Conservation (phyloP, 805 yeast genomes). For the Candida nitratophila region DNA sequence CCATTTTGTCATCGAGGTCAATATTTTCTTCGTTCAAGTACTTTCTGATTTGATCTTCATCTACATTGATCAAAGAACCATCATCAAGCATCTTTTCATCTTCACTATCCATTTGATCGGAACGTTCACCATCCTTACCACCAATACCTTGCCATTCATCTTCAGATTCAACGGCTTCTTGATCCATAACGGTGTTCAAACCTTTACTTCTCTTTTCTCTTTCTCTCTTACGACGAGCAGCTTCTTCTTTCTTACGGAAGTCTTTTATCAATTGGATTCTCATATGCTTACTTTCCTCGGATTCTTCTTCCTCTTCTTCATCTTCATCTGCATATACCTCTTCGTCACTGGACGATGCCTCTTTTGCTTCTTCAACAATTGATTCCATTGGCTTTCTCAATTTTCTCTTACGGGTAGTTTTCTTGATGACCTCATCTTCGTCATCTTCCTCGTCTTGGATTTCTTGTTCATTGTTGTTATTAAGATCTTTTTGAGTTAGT, state of each 20-base stretch:
- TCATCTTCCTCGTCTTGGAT: conserved; percentile 13
- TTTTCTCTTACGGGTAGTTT: background rate
- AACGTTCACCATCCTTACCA: conserved; percentile 57
- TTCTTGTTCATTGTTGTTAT: conserved; percentile 9
- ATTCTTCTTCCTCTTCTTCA: conserved; percentile 18
- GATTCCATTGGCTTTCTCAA: background rate
- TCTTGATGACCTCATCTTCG: conserved; percentile 10
- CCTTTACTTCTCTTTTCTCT: conserved; percentile 54
- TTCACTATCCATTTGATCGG: conserved; percentile 62
- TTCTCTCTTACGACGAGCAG: conserved; percentile 25
- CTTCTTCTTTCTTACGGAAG: conserved; percentile 17
- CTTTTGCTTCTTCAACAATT: conserved; percentile 8
- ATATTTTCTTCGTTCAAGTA: conserved; percentile 54
- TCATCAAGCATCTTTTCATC: conserved; percentile 77
- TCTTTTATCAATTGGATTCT: conserved; percentile 14
- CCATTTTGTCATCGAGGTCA: conserved; percentile 53
- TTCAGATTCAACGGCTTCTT: conserved; percentile 84
- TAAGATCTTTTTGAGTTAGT: conserved; percentile 6
- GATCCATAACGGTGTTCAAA: conserved; percentile 54
- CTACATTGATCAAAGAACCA: conserved; percentile 46
- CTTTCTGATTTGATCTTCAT: conserved; percentile 51
- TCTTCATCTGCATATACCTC: conserved; percentile 2
- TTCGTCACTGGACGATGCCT: conserved; percentile 4
- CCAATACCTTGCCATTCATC: conserved; percentile 85
- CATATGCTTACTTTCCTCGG: conserved; percentile 30